Percentiles rank a stretch among this genome's conserved stretches.
Evolutionary conservation across 75 land plant species (phyloP).

Genomic region (Cupressus sempervirens): DNA sequence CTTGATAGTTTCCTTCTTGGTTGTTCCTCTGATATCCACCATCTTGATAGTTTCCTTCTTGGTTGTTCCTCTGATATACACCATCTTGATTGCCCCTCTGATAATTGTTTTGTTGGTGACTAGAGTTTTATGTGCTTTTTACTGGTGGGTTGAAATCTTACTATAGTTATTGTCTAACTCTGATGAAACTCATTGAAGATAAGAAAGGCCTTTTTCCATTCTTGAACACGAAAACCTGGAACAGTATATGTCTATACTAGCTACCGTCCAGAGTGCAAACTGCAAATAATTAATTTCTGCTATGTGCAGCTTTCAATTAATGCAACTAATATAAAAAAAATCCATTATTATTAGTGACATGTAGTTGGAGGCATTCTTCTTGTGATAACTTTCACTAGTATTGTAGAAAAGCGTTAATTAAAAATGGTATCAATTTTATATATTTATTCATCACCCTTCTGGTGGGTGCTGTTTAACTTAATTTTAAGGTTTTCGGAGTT

Average conservation of each 20-base stretch:
- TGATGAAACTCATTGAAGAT: neutral
- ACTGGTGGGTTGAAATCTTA: neutral
- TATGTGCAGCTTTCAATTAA: neutral
- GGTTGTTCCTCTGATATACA: too few species aligned
- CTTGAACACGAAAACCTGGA: neutral
- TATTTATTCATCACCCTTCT: neutral
- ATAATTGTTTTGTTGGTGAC: neutral
- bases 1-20: too few species aligned
- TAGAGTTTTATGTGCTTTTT: neutral
- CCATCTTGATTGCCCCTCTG: too few species aligned
- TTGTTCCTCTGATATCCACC: too few species aligned
- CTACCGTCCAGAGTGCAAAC: neutral
- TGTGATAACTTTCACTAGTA: neutral
- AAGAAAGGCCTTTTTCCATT: neutral
- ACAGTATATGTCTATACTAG: neutral
- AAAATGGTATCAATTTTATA: neutral
- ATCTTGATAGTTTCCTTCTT: too few species aligned
- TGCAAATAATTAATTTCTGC: neutral
- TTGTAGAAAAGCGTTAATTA: neutral
- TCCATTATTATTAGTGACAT: neutral
- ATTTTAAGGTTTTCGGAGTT: neutral
- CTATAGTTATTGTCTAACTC: neutral
- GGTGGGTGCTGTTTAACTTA: neutral
- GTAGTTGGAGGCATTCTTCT: neutral
- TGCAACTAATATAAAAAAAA: neutral